Base-by-base conservation (phyloP, 441 rosid genomes). In the Bocquillonia castaneifolia region DNA sequence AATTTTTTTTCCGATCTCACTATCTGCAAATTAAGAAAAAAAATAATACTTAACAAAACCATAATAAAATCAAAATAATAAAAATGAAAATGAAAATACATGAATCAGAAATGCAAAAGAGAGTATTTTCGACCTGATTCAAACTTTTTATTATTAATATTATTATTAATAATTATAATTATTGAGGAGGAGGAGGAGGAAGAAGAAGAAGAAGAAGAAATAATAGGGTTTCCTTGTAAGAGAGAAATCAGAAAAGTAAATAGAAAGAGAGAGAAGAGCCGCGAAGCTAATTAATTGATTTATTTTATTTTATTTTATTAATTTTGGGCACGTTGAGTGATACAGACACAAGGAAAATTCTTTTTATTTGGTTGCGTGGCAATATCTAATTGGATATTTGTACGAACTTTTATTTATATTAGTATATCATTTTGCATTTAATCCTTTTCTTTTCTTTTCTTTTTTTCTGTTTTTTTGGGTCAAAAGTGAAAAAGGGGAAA, bases 321-420 rank as follows among this genome's bases (percentile, higher is more conserved):
- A n/a, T n/a, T n/a, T n/a, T n/a, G n/a, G 62, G 67, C 73, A 53
- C 62, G 68, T 42, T 36, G 60, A 37, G 37, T 20, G 66, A 59
- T 68, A 47, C 32, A 22, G 18, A 12, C 1, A 28, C 12, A 37
- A n/a, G 17, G 1, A n/a, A 7, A 39, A 12, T 2, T 39, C 37
- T 25, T 17, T 0, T 6, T 57, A 34, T 18, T 39, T 23, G 53
- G 26, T 39, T 14, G 25, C 67, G 70, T 70, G 80, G 53, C 69
- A 25, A 0, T 0, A 0, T 63, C 3, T 63, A 22, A 73, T 66
- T 73, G 69, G 69, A 0, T 0, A 36, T 12, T 0, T n/a, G n/a
- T n/a, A n/a, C n/a, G n/a, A n/a, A n/a, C n/a, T n/a, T n/a, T n/a
- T n/a, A n/a, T n/a, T n/a, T n/a, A n/a, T n/a, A n/a, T n/a, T n/a